Conservation (phyloP, 2,329 filamentous ascomycete genomes). For the Cytospora piceicola region DNA sequence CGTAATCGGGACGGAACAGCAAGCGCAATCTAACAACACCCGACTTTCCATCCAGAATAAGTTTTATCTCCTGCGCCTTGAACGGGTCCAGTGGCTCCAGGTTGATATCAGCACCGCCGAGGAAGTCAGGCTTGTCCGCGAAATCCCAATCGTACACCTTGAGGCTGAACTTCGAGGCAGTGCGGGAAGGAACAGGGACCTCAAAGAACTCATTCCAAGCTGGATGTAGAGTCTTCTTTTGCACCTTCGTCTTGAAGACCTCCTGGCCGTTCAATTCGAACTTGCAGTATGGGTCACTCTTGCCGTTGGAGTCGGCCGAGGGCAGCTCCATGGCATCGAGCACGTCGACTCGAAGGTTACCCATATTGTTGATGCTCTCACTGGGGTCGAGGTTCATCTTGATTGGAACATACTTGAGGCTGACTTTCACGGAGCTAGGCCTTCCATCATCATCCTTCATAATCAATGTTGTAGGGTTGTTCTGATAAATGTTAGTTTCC, state of each 20-base stretch:
- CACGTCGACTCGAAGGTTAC: slow-evolving; percentile 89
- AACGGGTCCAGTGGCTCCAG: slow-evolving; percentile 85
- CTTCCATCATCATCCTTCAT: slow-evolving; percentile 79
- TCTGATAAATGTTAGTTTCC: slow-evolving; percentile 53
- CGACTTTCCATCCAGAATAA: slow-evolving; percentile 85
- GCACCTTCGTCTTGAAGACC: slow-evolving; percentile 90
- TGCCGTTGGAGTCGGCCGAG: slow-evolving; percentile 92
- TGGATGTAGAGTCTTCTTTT: slow-evolving; percentile 96
- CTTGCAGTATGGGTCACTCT: slow-evolving; percentile 95
- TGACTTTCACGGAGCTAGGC: slow-evolving; percentile 81
- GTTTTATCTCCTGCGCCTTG: slow-evolving; percentile 72
- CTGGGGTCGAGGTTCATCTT: slow-evolving; percentile 92
- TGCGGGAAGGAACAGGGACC: slow-evolving; percentile 78
- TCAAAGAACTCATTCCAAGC: slow-evolving; percentile 98
- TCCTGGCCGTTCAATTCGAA: slow-evolving; percentile 89
- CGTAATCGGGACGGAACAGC: slow-evolving; percentile 91
- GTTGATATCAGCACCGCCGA: slow-evolving; percentile 78
- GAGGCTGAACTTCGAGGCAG: slow-evolving; percentile 79
- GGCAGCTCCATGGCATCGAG: slow-evolving; percentile 87
- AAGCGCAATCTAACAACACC: slow-evolving; percentile 81
- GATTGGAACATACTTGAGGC: slow-evolving; percentile 91
- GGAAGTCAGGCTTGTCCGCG: slow-evolving; percentile 87
- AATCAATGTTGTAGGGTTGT: slow-evolving; percentile 83
- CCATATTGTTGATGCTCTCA: slow-evolving; percentile 99
- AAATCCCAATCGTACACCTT: slow-evolving; percentile 97